Evolutionary conservation across 2,329 filamentous ascomycete genomes (phyloP).

Genomic region (Phyllosticta citribraziliensis): DNA sequence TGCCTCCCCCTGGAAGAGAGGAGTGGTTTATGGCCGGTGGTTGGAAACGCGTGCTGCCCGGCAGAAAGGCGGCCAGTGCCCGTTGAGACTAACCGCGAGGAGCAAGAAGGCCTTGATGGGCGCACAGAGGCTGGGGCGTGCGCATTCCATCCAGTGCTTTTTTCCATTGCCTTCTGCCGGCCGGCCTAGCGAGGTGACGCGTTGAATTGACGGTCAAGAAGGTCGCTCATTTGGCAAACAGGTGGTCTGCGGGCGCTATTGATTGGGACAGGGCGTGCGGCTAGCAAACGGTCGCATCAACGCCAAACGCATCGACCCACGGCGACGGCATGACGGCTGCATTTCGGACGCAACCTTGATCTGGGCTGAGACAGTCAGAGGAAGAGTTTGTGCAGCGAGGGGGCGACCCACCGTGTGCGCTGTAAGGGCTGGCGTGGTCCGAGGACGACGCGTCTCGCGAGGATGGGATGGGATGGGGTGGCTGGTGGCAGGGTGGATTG

Average conservation of each 20-base stretch:
- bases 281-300: not conserved
- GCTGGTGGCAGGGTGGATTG: not conserved
- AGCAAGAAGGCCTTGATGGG: slow-evolving; percentile 7
- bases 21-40: not conserved
- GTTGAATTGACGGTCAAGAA: not conserved
- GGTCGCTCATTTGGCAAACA: not conserved
- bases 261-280: not conserved
- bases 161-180: not conserved
- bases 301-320: not conserved
- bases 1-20: not conserved
- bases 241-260: not conserved
- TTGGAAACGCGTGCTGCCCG: slow-evolving; percentile 3
- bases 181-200: not conserved
- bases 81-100: not conserved
- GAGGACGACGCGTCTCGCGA: not conserved
- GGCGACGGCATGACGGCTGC: not conserved
- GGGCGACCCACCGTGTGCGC: not conserved
- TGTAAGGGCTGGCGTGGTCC: not conserved
- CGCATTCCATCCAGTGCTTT: not conserved
- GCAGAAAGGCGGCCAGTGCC: slow-evolving; percentile 6
- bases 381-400: not conserved
- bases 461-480: not conserved
- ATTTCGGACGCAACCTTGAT: not conserved
- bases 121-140: not conserved
- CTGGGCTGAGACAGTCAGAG: not conserved